Percentiles rank a stretch among this genome's conserved stretches.
Conservation (phyloP, 192 early-diverging fungal species). For the Bifiguratus adelaidae region DNA sequence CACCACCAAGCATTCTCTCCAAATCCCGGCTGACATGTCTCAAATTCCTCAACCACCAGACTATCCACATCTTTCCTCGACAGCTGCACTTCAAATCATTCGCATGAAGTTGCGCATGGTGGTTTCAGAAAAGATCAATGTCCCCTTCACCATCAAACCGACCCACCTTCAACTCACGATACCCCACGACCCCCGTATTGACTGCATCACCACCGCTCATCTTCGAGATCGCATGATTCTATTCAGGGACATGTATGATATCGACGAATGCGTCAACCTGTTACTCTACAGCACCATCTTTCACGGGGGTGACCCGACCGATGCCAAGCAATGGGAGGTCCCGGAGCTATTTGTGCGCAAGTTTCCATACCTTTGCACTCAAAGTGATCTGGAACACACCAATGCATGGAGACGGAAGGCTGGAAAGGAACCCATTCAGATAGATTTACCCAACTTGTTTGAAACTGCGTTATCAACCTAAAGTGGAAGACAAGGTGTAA, state of each 20-base stretch:
- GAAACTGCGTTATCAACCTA: too few relatives aligned
- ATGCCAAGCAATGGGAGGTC: constrained; percentile 18
- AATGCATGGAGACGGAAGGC: constrained; percentile 17
- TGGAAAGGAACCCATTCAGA: constrained; percentile 2
- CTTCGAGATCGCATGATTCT: constrained; percentile 29
- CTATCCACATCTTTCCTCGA: too few relatives aligned
- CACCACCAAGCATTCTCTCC: too few relatives aligned
- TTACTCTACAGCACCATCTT: constrained; percentile 10
- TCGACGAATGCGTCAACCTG: constrained; percentile 19
- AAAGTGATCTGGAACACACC: constrained; percentile 16
- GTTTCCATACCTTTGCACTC: constrained; percentile 14
- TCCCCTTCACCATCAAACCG: constrained; percentile 10
- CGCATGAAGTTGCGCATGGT: too few relatives aligned
- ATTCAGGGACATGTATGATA: constrained; percentile 18
- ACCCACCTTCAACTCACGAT: constrained; percentile 13
- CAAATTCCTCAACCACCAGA: too few relatives aligned
- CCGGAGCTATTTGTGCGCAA: constrained; percentile 14
- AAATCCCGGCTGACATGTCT: too few relatives aligned
- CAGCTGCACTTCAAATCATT: too few relatives aligned
- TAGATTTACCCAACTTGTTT: too few relatives aligned
- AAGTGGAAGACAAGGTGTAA: too few relatives aligned
- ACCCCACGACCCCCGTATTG: constrained; percentile 26
- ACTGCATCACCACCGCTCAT: constrained; percentile 20
- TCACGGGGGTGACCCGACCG: constrained; percentile 25
- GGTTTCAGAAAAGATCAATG: constrained; percentile 4